Evolutionary conservation across 129 eudicot species (phyloP).

Genomic region (Flaveria robusta): DNA sequence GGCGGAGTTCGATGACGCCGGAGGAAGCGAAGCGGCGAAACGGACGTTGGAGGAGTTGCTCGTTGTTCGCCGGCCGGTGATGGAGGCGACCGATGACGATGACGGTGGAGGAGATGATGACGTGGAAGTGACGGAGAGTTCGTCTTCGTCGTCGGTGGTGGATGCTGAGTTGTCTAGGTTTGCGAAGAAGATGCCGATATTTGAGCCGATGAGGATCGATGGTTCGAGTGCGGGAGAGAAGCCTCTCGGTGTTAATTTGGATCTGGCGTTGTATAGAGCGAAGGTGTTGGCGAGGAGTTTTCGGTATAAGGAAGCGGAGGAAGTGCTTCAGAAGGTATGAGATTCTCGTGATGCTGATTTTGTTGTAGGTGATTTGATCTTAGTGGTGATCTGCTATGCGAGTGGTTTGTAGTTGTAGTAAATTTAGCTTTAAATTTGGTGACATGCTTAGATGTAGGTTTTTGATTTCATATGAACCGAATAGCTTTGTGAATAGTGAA

Average conservation of each 20-base stretch:
- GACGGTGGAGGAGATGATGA: constrained; percentile 31
- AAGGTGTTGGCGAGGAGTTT: constrained; percentile 66
- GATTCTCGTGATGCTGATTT: not conserved
- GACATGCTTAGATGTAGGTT: not conserved
- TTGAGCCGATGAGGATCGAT: constrained; percentile 77
- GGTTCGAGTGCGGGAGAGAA: constrained; percentile 45
- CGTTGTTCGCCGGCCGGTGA: constrained; percentile 75
- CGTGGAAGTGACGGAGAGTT: constrained; percentile 29
- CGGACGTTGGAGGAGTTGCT: constrained; percentile 61
- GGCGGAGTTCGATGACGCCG: constrained; percentile 24
- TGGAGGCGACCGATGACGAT: constrained; percentile 46
- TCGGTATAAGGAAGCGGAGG: constrained; percentile 70
- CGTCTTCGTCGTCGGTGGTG: constrained; percentile 41
- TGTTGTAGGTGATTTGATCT: constrained; percentile 13
- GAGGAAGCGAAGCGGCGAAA: constrained; percentile 40
- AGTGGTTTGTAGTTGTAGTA: not conserved
- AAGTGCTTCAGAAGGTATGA: constrained; percentile 65
- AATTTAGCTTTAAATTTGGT: not conserved
- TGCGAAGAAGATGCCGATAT: constrained; percentile 79
- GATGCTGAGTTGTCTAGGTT: constrained; percentile 65
- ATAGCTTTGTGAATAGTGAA: too few relatives aligned
- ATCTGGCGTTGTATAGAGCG: constrained; percentile 80
- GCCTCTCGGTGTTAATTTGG: constrained; percentile 76
- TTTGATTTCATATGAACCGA: too few relatives aligned
- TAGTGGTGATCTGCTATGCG: not conserved